Conservation (phyloP, 495 filamentous ascomycete species). For the Pyrenopolyporus hunteri region DNA sequence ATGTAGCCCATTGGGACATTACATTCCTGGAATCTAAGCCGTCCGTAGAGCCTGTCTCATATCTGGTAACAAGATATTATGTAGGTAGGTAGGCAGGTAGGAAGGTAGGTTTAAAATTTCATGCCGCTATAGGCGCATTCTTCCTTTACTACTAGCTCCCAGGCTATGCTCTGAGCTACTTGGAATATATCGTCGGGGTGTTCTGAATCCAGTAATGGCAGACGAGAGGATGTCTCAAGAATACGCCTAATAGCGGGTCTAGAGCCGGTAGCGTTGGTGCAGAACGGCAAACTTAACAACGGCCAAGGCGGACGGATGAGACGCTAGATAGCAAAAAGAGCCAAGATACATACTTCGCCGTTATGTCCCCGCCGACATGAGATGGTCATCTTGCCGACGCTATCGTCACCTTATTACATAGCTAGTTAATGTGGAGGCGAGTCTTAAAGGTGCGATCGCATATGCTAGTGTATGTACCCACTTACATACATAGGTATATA, state of each 20-base stretch:
- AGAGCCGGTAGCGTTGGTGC: constrained; percentile 29
- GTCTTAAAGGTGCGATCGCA: constrained; percentile 15
- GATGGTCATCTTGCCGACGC: constrained; percentile 25
- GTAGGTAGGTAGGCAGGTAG: too few relatives aligned
- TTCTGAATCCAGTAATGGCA: constrained; percentile 44
- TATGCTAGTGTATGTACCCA: not conserved
- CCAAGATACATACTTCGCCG: constrained; percentile 7
- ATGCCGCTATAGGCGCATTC: too few relatives aligned
- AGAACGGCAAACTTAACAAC: constrained; percentile 27
- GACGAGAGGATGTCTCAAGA: constrained; percentile 40
- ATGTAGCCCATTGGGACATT: not conserved
- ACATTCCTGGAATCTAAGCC: constrained; percentile 22
- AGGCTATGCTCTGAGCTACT: constrained; percentile 24
- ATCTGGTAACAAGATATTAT: too few relatives aligned
- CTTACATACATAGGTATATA: too few relatives aligned
- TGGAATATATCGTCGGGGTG: constrained; percentile 25
- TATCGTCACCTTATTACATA: constrained; percentile 16
- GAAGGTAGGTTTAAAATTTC: too few relatives aligned
- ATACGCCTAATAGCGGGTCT: constrained; percentile 45
- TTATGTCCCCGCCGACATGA: constrained; percentile 27
- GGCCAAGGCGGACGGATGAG: constrained; percentile 14
- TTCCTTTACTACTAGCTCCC: constrained; percentile 3
- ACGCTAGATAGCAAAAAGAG: constrained; percentile 12
- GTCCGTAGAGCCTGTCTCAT: constrained; percentile 20
- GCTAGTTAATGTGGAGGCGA: constrained; percentile 13